Base-by-base conservation (phyloP, 2,329 filamentous ascomycete species). In the Lasiodiplodia gonubiensis region DNA sequence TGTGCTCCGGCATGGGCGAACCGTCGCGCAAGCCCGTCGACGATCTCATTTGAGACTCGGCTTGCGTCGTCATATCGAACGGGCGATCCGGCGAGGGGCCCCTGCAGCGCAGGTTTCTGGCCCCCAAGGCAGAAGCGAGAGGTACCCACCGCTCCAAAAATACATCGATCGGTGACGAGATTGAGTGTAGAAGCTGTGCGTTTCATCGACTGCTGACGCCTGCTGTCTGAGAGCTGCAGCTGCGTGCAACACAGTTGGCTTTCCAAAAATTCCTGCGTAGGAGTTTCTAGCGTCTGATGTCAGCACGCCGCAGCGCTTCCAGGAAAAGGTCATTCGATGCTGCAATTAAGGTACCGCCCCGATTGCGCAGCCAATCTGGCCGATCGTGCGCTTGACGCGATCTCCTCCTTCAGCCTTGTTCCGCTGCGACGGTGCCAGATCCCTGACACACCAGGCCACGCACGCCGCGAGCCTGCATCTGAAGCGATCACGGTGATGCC, bases 121-220 rank as follows among this genome's bases (percentile, higher is more conserved):
- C n/a, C 64, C 64, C 64, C 52, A 57, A 48, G 16, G 33, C 64
- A 21, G 35, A 63, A 63, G 59, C 59, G 59, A 63, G 46, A 63
- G 42, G 59, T 63, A 63, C 64, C 64, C 64, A 66, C 64, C 30
- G 64, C n/a, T 6, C 64, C 64, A 66, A 66, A 66, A 66, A 66
- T 57, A 66, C 39, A 57, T 18, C 53, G 52, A 57, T 57, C 63
- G 37, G 52, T 57, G 51, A 54, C 63, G 63, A 52, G 42, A 49
- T 48, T 33, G 57, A 48, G 57, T 3, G 37, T n/a, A 35, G 33
- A 42, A 60, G 27, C 16, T 35, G 33, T 49, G 57, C 42, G 57
- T 49, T 61, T 61, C 57, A 61, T 33, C 27, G 27, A 12, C 42
- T 51, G 18, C 27, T 61, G 39, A 61, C 46, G 59, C 42, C 57